Conservation (phyloP, 1,284 basidiomycete genomes). For the Entoloma clypeatum region DNA sequence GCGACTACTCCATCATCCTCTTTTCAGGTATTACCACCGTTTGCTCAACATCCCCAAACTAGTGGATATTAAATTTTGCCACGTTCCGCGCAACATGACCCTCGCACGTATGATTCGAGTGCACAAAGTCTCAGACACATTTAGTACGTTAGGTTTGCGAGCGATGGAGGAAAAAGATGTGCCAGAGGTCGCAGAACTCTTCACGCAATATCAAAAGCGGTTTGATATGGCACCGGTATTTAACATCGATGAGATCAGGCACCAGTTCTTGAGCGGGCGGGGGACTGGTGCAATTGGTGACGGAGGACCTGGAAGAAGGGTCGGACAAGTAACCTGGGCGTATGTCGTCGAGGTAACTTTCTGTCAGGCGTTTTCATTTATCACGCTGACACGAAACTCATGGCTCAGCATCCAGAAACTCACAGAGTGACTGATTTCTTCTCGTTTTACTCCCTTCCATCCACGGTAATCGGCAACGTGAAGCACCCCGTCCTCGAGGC, state of each 20-base stretch:
- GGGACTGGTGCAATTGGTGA: constrained; percentile 59
- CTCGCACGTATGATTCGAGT: constrained; percentile 80
- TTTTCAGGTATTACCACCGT: constrained; percentile 84
- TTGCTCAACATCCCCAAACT: constrained; percentile 91
- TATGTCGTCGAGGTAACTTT: constrained; percentile 88
- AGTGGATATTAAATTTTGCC: constrained; percentile 89
- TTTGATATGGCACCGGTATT: constrained; percentile 86
- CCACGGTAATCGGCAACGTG: constrained; percentile 73
- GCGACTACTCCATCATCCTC: background rate
- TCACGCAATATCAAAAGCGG: constrained; percentile 77
- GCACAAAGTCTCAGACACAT: constrained; percentile 61
- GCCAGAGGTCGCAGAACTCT: constrained; percentile 69
- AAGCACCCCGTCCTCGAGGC: constrained; percentile 73
- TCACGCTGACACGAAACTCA: constrained; percentile 5
- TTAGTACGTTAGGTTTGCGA: constrained; percentile 62
- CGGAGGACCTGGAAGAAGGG: constrained; percentile 47
- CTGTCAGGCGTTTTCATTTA: background rate
- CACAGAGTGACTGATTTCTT: constrained; percentile 92
- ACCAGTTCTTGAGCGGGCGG: constrained; percentile 85
- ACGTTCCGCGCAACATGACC: constrained; percentile 80
- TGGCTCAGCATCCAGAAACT: constrained; percentile 69
- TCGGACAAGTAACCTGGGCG: constrained; percentile 90
- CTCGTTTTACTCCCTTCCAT: constrained; percentile 96
- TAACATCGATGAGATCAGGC: constrained; percentile 76
- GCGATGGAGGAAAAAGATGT: constrained; percentile 88